Percentiles rank a stretch among this genome's conserved stretches.
Conservation (phyloP, 2,329 filamentous ascomycete species). For the Ramularia collo-cygni region DNA sequence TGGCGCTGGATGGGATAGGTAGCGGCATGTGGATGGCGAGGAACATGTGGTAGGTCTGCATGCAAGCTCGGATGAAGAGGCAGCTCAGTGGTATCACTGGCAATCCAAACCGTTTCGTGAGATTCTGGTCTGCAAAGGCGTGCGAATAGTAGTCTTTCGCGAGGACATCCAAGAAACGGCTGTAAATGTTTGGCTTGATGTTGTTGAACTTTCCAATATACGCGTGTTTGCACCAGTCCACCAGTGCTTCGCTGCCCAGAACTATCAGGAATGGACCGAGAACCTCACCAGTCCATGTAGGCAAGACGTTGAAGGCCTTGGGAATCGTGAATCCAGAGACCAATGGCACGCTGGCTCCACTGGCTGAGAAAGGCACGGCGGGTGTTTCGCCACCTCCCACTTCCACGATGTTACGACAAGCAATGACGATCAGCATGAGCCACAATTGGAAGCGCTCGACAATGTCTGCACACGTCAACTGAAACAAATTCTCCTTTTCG, state of each 20-base stretch:
- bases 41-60: slow-evolving; percentile 98
- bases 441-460: slow-evolving; percentile 96
- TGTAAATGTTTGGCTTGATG: slow-evolving; percentile 83
- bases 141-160: slow-evolving; percentile 98
- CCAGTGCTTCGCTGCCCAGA: slow-evolving; percentile 90
- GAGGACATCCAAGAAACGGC: slow-evolving; percentile 82
- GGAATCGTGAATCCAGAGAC: slow-evolving; percentile 69
- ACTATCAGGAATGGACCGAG: slow-evolving; percentile 90
- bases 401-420: slow-evolving; percentile 91
- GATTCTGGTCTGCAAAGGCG: slow-evolving; percentile 82
- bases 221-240: slow-evolving; percentile 94
- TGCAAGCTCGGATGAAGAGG: slow-evolving; percentile 85
- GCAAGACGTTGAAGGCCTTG: slow-evolving; percentile 82
- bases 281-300: slow-evolving; percentile 80
- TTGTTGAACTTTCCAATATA: slow-evolving; percentile 99
- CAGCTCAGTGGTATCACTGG: slow-evolving; percentile 90
- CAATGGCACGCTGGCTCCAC: slow-evolving; percentile 43
- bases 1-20: slow-evolving; percentile 60
- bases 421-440: slow-evolving; percentile 96
- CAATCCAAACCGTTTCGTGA: slow-evolving; percentile 82
- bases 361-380: slow-evolving; percentile 25
- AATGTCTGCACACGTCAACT: slow-evolving; percentile 91
- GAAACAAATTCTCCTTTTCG: slow-evolving; percentile 95
- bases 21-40: slow-evolving; percentile 77
- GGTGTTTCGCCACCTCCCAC: slow-evolving; percentile 57